Percentiles rank a stretch among this genome's conserved stretches.
Evolutionary conservation across 805 yeast species (phyloP).

Genomic region (Hyphopichia homilentoma): DNA sequence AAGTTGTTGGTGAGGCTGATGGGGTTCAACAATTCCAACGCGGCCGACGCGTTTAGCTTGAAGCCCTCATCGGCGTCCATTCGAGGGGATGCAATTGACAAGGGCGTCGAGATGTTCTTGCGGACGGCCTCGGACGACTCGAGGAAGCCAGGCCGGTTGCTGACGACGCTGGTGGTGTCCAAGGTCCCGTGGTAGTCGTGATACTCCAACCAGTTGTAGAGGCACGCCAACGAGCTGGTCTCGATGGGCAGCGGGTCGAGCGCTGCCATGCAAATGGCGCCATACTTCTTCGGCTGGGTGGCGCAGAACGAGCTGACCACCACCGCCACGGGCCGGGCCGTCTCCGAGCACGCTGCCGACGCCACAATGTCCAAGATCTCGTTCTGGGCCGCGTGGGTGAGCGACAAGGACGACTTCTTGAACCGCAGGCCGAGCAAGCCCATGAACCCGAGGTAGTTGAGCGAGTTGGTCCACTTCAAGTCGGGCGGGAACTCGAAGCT

Average conservation of each 20-base stretch:
- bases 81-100: neutral
- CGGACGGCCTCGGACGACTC: neutral
- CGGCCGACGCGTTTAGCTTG: conserved; percentile 10
- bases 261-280: conserved; percentile 19
- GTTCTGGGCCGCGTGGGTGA: conserved; percentile 8
- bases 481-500: conserved; percentile 15
- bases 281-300: conserved; percentile 26
- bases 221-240: conserved; percentile 13
- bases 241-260: conserved; percentile 6
- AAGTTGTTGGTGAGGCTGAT: conserved; percentile 30
- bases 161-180: conserved; percentile 11
- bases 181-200: conserved; percentile 25
- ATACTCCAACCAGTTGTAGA: conserved; percentile 31
- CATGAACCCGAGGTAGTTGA: conserved; percentile 34
- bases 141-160: conserved; percentile 1
- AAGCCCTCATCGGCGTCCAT: neutral
- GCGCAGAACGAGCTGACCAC: conserved; percentile 25
- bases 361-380: conserved; percentile 4
- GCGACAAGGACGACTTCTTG: conserved; percentile 25
- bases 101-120: neutral
- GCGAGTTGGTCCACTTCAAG: conserved; percentile 32
- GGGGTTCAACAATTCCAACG: conserved; percentile 30
- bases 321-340: conserved; percentile 18
- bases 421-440: conserved; percentile 20
- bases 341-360: conserved; percentile 16